Base-by-base conservation (phyloP, 1,139 yeast genomes). In the Pichia sp. region DNA sequence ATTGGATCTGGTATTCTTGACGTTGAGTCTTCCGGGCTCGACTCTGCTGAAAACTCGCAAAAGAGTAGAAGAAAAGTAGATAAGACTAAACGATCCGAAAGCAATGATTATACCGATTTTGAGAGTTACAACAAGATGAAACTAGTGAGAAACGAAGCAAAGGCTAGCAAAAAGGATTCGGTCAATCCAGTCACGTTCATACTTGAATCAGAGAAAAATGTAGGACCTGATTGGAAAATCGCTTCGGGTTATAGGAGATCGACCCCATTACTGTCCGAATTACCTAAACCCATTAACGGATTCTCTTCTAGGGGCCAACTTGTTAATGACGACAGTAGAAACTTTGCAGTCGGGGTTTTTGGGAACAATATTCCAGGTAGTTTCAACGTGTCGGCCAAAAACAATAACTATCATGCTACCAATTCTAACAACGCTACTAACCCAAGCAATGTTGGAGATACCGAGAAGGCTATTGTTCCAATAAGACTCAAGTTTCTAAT, bases 211-310 rank as follows among this genome's bases (percentile, higher is more conserved):
- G 74, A 78, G 0, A 63, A 67, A 4, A 81, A 77, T 50, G 66
- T 69, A 7, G 79, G 78, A 0, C 84, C 83, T 1, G 66, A 69
- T 5, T 82, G 86, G 86, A 68, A 70, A 41, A 68, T 70, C 41
- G 80, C 85, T 53, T 58, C 71, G 41, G 72, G 72, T n/a, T 79
- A 68, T 59, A 74, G 80, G 61, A 64, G 68, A 13, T 72, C 76
- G 56, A 62, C 76, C 0, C 86, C 86, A 1, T 66, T 65, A 45
- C 60, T 74, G 2, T 67, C 69, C 38, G 85, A 81, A 45, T 77
- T 81, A 52, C 82, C 84, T 7, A 54, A 46, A 36, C 58, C 59
- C n/a, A 57, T 57, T 2, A 59, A 57, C 46, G 57, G 59, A 16
- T 55, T 30, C 6, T 54, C 57, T 4, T 49, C 51, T 23, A 47